A percentile compares a stretch with the other conserved stretches of the same genome.
phyloP scores from a whole-genome alignment of 164 flowering plant genomes.

The Vitis vinifera region DNA sequence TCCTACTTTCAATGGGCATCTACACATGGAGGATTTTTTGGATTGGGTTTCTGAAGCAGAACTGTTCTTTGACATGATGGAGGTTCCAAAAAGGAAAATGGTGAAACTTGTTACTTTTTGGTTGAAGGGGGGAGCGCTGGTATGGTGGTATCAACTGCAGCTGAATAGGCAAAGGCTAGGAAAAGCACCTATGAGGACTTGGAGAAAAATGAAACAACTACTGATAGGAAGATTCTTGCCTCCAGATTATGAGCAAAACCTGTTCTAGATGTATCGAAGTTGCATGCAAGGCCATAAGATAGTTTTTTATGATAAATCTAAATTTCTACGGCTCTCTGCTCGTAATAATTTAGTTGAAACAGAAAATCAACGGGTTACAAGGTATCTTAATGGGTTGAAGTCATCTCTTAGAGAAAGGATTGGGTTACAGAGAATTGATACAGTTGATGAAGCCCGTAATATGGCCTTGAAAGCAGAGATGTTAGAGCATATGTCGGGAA shows the following conservation, averaged over 20 bases:
- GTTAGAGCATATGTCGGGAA: not conserved
- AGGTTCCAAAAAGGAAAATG: not conserved
- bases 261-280: constrained; percentile 3
- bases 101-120: constrained; percentile 4
- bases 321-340: not conserved
- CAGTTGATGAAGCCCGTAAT: not conserved
- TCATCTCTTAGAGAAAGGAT: not conserved
- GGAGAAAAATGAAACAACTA: constrained; percentile 2
- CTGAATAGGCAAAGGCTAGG: not conserved
- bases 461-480: not conserved
- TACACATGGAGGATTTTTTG: constrained; percentile 3
- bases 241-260: constrained; percentile 1
- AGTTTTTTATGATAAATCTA: not conserved
- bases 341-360: not conserved
- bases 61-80: not conserved
- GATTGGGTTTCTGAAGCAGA: constrained; percentile 7
- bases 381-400: constrained; percentile 1
- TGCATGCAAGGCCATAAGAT: not conserved
- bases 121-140: constrained; percentile 6
- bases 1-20: constrained; percentile 1
- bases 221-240: constrained; percentile 2
- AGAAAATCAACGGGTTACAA: not conserved
- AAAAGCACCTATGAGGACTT: not conserved
- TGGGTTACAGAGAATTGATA: not conserved
- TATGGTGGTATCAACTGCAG: constrained; percentile 6